Percentiles rank a stretch among this genome's conserved stretches.
Evolutionary conservation across 176 grass and related monocot species (phyloP).

Genomic region (Canna indica): DNA sequence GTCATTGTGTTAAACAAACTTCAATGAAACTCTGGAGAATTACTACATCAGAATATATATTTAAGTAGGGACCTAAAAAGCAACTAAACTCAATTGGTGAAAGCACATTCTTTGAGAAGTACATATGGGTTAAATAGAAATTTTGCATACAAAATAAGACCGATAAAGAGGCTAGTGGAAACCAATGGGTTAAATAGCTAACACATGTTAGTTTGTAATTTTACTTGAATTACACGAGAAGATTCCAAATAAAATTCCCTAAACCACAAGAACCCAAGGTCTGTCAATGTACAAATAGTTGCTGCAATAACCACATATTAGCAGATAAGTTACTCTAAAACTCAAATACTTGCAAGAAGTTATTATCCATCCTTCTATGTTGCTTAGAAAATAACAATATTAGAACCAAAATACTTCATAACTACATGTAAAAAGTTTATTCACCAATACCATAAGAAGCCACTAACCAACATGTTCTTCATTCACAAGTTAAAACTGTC

Average conservation of each 20-base stretch:
- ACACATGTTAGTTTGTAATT: not conserved
- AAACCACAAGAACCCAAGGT: slow-evolving; percentile 98
- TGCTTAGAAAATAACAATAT: too few relatives aligned
- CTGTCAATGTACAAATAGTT: slow-evolving; percentile 81
- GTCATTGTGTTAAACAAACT: not conserved
- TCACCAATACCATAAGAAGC: too few relatives aligned
- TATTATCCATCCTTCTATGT: too few relatives aligned
- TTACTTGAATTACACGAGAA: slow-evolving; percentile 94
- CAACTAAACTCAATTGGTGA: not conserved
- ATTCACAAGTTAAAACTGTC: not conserved
- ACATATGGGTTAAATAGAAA: not conserved
- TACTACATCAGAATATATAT: not conserved
- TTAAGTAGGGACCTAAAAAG: not conserved
- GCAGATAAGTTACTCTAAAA: slow-evolving; percentile 5
- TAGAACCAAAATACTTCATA: too few relatives aligned
- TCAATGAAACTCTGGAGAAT: not conserved
- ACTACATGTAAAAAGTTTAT: too few relatives aligned
- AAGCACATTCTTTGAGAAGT: not conserved
- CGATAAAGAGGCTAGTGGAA: not conserved
- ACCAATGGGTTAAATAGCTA: not conserved
- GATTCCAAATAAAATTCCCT: slow-evolving; percentile 99
- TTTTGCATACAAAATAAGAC: not conserved
- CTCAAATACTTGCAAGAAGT: not conserved
- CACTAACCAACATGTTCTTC: too few relatives aligned
- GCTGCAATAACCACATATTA: slow-evolving; percentile 48